Conservation (phyloP, 1,284 basidiomycete genomes). For the Rhodotorula sp. region DNA sequence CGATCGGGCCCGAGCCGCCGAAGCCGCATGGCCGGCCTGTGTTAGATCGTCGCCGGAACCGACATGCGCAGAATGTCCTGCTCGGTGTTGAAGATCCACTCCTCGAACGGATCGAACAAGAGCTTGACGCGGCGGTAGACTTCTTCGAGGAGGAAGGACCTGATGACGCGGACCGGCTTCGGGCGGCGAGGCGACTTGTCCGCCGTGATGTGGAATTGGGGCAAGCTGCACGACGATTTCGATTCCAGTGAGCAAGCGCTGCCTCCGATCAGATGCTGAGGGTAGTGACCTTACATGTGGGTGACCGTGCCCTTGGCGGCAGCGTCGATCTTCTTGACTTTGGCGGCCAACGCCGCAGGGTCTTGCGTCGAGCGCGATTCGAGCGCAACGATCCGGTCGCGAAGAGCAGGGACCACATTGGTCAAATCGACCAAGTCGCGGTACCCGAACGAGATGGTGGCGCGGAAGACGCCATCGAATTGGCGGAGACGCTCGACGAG, state of each 20-base stretch:
- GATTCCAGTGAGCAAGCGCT: background rate
- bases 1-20: too few relatives aligned
- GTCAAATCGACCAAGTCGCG: constrained; percentile 59
- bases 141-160: constrained; percentile 59
- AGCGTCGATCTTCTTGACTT: constrained; percentile 54
- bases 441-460: constrained; percentile 53
- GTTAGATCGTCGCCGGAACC: constrained; percentile 8
- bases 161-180: constrained; percentile 45
- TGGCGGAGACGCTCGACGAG: constrained; percentile 59
- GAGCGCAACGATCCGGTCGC: constrained; percentile 57
- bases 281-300: constrained; percentile 57
- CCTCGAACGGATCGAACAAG: constrained; percentile 43
- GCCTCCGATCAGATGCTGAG: background rate
- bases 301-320: constrained; percentile 55
- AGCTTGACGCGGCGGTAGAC: constrained; percentile 58
- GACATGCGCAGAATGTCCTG: constrained; percentile 21
- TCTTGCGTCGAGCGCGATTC: constrained; percentile 52
- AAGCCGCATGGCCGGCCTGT: background rate
- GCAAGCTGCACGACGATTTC: constrained; percentile 53
- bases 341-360: constrained; percentile 47
- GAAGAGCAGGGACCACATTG: constrained; percentile 53
- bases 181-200: constrained; percentile 43
- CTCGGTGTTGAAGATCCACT: constrained; percentile 19
- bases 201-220: constrained; percentile 60
- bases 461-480: constrained; percentile 53